These are phyloP conservation scores for Trametes punicea DNA, from an alignment of 768 basidiomycete species.

Conservation along the genomic window DNA sequence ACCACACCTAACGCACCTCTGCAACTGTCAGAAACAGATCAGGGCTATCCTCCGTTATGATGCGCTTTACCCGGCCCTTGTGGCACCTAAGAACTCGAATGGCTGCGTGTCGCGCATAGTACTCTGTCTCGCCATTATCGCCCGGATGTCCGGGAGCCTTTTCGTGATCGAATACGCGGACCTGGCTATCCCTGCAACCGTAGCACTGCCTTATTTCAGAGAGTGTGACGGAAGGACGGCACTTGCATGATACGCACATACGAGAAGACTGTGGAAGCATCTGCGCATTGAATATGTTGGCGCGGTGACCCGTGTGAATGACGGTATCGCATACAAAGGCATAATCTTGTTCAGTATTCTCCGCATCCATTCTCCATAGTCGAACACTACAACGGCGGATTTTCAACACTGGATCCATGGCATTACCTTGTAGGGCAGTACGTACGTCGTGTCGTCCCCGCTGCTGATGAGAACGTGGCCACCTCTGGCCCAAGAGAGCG, in stretches of 20 bases:
- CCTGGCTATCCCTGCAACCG: constrained; percentile 74
- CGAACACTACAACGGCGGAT: constrained; percentile 50
- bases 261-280: constrained; percentile 77
- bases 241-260: constrained; percentile 48
- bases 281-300: constrained; percentile 83
- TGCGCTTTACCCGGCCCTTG: constrained; percentile 65
- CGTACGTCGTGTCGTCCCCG: constrained; percentile 71
- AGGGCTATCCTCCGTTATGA: constrained; percentile 76
- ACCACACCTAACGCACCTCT: constrained; percentile 49
- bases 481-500: constrained; percentile 66
- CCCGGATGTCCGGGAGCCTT: constrained; percentile 31
- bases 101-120: constrained; percentile 45
- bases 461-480: constrained; percentile 66
- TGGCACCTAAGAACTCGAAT: constrained; percentile 68
- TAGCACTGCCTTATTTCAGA: constrained; percentile 42
- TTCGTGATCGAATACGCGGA: constrained; percentile 74
- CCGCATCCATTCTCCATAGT: constrained; percentile 69
- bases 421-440: too few relatives aligned
- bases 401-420: too few relatives aligned
- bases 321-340: constrained; percentile 63
- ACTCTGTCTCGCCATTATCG: constrained; percentile 43
- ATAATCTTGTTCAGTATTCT: constrained; percentile 45
- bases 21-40: constrained; percentile 74
- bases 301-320: constrained; percentile 76
- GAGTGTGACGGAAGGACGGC: background rate